A percentile compares a stretch with the other conserved stretches of the same genome.
These are phyloP conservation scores for Sugiyamaella castrensis DNA, from an alignment of 1,139 yeast genomes.

Conservation along the genomic window DNA sequence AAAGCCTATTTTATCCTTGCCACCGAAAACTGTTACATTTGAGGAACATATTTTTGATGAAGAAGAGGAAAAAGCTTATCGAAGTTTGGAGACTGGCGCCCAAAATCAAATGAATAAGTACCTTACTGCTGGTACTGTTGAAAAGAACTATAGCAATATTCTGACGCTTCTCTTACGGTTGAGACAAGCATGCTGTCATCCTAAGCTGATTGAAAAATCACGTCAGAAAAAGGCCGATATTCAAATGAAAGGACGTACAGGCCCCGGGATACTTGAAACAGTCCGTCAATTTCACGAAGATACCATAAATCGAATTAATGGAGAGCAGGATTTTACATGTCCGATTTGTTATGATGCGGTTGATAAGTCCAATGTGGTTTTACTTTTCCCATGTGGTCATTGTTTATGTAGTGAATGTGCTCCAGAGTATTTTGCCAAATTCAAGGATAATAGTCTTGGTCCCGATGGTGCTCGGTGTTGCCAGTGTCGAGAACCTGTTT, in stretches of 20 bases:
- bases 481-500: constrained; percentile 24
- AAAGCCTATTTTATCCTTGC: constrained; percentile 63
- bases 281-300: constrained; percentile 21
- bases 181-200: constrained; percentile 90
- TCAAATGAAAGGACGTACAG: constrained; percentile 19
- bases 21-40: constrained; percentile 55
- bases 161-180: constrained; percentile 72
- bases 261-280: constrained; percentile 22
- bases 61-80: constrained; percentile 56
- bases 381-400: constrained; percentile 37
- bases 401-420: constrained; percentile 34
- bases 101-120: constrained; percentile 55
- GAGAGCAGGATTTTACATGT: constrained; percentile 48
- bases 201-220: constrained; percentile 68
- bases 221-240: constrained; percentile 39
- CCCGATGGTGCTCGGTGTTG: constrained; percentile 26
- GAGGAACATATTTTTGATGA: constrained; percentile 51
- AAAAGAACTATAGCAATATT: constrained; percentile 52
- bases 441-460: constrained; percentile 20
- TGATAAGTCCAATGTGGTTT: constrained; percentile 44
- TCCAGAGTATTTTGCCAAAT: constrained; percentile 21
- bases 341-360: constrained; percentile 64
- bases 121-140: constrained; percentile 38
- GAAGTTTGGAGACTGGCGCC: constrained; percentile 55
- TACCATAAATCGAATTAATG: constrained; percentile 22